A percentile compares a stretch with the other conserved stretches of the same genome.
phyloP scores from a whole-genome alignment of 2,329 filamentous ascomycete species.

The Fusarium sp. region DNA sequence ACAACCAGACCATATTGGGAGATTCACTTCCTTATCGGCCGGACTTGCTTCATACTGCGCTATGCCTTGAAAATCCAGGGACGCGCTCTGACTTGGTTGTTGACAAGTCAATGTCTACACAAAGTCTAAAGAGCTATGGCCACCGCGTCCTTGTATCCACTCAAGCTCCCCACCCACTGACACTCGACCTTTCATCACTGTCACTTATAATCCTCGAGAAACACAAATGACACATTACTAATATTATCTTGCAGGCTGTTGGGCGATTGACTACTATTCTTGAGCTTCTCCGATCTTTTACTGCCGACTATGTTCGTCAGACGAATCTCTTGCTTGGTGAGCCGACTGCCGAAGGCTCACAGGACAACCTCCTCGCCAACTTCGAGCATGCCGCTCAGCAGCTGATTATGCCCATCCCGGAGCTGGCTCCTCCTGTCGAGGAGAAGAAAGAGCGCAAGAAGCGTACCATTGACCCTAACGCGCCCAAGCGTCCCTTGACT shows the following conservation, averaged over 20 bases:
- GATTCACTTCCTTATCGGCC: not conserved
- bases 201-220: not conserved
- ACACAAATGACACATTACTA: slow-evolving; percentile 43
- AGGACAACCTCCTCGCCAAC: slow-evolving; percentile 57
- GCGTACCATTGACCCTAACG: slow-evolving; percentile 87
- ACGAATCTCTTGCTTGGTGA: slow-evolving; percentile 83
- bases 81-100: slow-evolving; percentile 25
- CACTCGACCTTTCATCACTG: not conserved
- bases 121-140: slow-evolving; percentile 31
- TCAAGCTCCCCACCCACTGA: slow-evolving; percentile 22
- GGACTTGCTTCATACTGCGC: not conserved
- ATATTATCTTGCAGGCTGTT: slow-evolving; percentile 53
- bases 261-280: slow-evolving; percentile 79
- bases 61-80: not conserved
- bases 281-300: slow-evolving; percentile 80
- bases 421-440: slow-evolving; percentile 60
- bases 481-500: slow-evolving; percentile 91
- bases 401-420: slow-evolving; percentile 53
- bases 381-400: slow-evolving; percentile 62
- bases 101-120: slow-evolving; percentile 16
- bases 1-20: not conserved
- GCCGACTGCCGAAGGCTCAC: slow-evolving; percentile 60
- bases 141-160: slow-evolving; percentile 19
- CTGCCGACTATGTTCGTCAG: slow-evolving; percentile 87
- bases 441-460: slow-evolving; percentile 92